A percentile compares a stretch with the other conserved stretches of the same genome.
phyloP scores from a whole-genome alignment of 2,329 filamentous ascomycete species.

The Plenodomus tracheiphilus region DNA sequence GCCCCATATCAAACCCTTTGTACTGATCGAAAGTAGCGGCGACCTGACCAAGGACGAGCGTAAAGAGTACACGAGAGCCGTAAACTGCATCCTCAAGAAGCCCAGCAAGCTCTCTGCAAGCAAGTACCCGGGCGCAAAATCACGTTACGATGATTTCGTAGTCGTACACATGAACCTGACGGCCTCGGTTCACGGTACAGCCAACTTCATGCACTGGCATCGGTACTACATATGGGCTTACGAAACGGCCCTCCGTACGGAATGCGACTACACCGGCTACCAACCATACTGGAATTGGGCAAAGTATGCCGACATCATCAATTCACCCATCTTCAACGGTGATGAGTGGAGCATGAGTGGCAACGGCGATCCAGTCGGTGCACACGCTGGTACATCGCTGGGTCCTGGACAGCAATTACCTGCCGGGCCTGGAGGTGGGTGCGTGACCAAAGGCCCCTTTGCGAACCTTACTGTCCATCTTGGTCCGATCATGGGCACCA shows the following conservation, averaged over 20 bases:
- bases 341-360: conserved; percentile 53
- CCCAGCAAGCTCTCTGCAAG: conserved; percentile 30
- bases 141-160: conserved; percentile 41
- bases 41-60: conserved; percentile 34
- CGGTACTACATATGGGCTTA: conserved; percentile 49
- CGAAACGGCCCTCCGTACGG: conserved; percentile 46
- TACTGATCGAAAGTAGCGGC: conserved; percentile 19
- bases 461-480: conserved; percentile 49
- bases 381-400: conserved; percentile 16
- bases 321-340: conserved; percentile 61
- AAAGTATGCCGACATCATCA: conserved; percentile 49
- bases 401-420: conserved; percentile 40
- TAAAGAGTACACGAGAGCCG: conserved; percentile 38
- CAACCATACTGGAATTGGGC: conserved; percentile 60
- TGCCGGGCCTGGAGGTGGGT: conserved; percentile 60
- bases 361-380: conserved; percentile 47
- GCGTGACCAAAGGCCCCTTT: conserved; percentile 57
- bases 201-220: conserved; percentile 47
- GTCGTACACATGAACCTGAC: conserved; percentile 41
- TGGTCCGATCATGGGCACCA: conserved; percentile 50
- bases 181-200: conserved; percentile 30
- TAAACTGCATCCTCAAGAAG: conserved; percentile 34
- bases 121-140: conserved; percentile 36
- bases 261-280: conserved; percentile 48
- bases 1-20: neutral